Conservation (phyloP, 352 stramenopile genomes). For the Globisporangium camurandrum region DNA sequence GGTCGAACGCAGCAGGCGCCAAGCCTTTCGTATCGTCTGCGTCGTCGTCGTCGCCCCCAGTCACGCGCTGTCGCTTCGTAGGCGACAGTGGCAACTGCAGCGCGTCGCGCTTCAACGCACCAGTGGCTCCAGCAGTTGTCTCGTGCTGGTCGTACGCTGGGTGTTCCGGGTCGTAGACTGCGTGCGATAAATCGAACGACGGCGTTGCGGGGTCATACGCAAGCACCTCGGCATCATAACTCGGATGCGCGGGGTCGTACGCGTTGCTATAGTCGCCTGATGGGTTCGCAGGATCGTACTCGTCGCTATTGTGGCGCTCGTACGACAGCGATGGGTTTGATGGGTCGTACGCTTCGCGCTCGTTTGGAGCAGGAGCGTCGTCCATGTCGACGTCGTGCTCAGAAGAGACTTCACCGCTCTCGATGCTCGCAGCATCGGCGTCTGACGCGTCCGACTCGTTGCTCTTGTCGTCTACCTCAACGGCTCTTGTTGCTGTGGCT, state of each 20-base stretch:
- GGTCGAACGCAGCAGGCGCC: conserved; percentile 56
- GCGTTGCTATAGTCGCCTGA: not conserved
- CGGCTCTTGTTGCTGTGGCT: too few species aligned
- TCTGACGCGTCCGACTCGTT: too few species aligned
- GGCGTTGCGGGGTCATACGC: conserved; percentile 38
- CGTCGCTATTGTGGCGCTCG: conserved; percentile 8
- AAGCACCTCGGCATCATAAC: conserved; percentile 18
- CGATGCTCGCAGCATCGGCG: too few species aligned
- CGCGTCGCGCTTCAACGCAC: not conserved
- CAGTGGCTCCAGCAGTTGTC: not conserved
- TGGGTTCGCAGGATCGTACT: conserved; percentile 22
- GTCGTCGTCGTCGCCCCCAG: conserved; percentile 5
- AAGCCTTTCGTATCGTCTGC: conserved; percentile 46
- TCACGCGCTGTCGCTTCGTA: not conserved
- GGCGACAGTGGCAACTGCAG: not conserved
- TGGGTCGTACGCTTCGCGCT: conserved; percentile 16
- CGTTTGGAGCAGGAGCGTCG: too few species aligned
- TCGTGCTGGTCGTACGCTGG: conserved; percentile 4
- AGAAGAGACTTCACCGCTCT: too few species aligned
- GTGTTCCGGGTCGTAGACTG: conserved; percentile 5
- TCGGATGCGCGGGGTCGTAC: too few species aligned
- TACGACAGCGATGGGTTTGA: conserved; percentile 10
- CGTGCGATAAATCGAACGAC: conserved; percentile 8
- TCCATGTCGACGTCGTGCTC: too few species aligned
- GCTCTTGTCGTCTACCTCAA: too few species aligned